A percentile compares a stretch with the other conserved stretches of the same genome.
These are phyloP conservation scores for Elymus sibiricus DNA, from an alignment of 176 grass and related monocot genomes.

Conservation along the genomic window DNA sequence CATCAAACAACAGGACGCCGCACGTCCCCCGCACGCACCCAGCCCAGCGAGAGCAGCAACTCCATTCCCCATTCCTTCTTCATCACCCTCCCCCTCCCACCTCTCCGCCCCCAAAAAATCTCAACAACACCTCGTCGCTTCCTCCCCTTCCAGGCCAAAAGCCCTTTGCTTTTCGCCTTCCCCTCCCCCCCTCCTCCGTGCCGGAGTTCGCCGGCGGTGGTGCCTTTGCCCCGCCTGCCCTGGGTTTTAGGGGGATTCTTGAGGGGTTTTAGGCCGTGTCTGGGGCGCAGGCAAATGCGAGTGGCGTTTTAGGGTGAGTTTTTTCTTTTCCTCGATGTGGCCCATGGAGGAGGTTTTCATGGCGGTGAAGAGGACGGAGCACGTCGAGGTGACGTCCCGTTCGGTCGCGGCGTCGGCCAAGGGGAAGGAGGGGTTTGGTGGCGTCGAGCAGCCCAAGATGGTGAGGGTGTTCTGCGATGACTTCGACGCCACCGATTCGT, in stretches of 20 bases:
- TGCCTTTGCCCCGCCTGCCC: neutral
- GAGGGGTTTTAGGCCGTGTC: neutral
- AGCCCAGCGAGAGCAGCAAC: neutral
- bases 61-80: neutral
- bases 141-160: slow-evolving; percentile 12
- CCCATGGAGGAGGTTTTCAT: slow-evolving; percentile 39
- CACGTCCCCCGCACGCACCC: neutral
- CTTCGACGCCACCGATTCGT: slow-evolving; percentile 85
- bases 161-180: neutral
- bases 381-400: slow-evolving; percentile 58
- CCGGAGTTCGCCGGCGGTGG: neutral
- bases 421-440: neutral
- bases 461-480: slow-evolving; percentile 78
- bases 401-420: neutral
- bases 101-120: neutral
- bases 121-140: slow-evolving; percentile 4
- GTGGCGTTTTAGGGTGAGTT: neutral
- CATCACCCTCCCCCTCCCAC: neutral
- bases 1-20: neutral
- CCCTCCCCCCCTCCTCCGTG: neutral
- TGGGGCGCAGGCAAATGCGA: slow-evolving; percentile 26
- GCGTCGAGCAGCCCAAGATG: slow-evolving; percentile 15
- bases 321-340: slow-evolving; percentile 10
- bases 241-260: neutral
- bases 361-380: slow-evolving; percentile 63